Evolutionary conservation across 2,329 filamentous ascomycete species (phyloP).

Genomic region (Fusarium sarcochroum): DNA sequence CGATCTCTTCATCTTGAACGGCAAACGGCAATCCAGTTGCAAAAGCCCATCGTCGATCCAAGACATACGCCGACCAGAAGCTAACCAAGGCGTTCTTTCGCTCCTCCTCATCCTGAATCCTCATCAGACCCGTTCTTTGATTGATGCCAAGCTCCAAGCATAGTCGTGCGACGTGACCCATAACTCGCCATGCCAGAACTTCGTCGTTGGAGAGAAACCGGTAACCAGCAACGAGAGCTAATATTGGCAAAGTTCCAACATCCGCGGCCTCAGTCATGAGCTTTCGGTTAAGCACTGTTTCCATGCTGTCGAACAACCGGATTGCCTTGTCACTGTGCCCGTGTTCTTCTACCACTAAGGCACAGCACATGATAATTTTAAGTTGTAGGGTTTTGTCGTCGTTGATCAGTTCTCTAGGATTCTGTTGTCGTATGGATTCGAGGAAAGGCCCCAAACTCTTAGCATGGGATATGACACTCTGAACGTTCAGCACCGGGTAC

Average conservation of each 20-base stretch:
- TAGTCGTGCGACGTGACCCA: conserved; percentile 84
- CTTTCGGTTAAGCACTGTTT: conserved; percentile 76
- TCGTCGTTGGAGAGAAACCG: conserved; percentile 91
- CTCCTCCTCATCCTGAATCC: conserved; percentile 77
- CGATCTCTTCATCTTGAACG: conserved; percentile 87
- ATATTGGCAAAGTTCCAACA: conserved; percentile 63
- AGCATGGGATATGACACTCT: conserved; percentile 78
- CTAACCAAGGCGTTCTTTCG: conserved; percentile 77
- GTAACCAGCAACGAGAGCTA: conserved; percentile 73
- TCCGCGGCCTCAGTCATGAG: conserved; percentile 68
- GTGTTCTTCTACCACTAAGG: conserved; percentile 81
- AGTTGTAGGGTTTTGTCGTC: conserved; percentile 75
- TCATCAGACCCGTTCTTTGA: conserved; percentile 78
- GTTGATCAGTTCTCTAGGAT: conserved; percentile 56
- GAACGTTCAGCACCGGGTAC: conserved; percentile 88
- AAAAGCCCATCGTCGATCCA: conserved; percentile 90
- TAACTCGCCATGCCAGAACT: conserved; percentile 86
- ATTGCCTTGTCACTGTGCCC: conserved; percentile 83
- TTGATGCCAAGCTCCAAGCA: conserved; percentile 89
- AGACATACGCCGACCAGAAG: conserved; percentile 89
- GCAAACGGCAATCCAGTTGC: conserved; percentile 91
- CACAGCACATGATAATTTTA: conserved; percentile 87
- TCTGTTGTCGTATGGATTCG: conserved; percentile 63
- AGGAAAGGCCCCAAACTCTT: conserved; percentile 80
- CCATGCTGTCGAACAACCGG: conserved; percentile 82